A percentile compares a stretch with the other conserved stretches of the same genome.
Evolutionary conservation across 192 early-diverging fungal genomes (phyloP).

Genomic region (Coemansia reversa): DNA sequence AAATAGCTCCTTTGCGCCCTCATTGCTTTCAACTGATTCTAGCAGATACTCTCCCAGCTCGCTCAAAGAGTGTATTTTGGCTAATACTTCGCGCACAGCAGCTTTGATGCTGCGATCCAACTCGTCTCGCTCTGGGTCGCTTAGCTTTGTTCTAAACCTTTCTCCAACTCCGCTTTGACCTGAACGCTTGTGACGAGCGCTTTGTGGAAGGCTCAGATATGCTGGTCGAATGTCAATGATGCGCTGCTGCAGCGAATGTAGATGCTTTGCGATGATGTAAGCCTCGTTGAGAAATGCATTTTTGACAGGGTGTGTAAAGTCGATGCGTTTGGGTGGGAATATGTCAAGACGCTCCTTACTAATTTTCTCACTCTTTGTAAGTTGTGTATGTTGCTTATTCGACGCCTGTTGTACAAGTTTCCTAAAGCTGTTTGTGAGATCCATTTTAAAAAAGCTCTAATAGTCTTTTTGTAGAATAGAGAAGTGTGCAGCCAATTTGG

Average conservation of each 20-base stretch:
- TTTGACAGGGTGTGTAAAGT: conserved; percentile 29
- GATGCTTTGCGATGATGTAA: conserved; percentile 58
- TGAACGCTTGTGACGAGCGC: neutral
- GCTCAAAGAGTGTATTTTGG: conserved; percentile 59
- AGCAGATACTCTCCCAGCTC: conserved; percentile 52
- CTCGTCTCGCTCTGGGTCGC: conserved; percentile 66
- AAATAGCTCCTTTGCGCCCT: conserved; percentile 35
- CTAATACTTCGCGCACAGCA: conserved; percentile 58
- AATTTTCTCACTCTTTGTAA: conserved; percentile 51
- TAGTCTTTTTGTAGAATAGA: neutral
- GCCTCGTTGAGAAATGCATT: conserved; percentile 60
- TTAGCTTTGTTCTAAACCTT: conserved; percentile 33
- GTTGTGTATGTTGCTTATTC: conserved; percentile 60
- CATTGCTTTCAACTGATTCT: conserved; percentile 26
- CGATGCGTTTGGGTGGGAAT: conserved; percentile 26
- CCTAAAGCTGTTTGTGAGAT: conserved; percentile 33
- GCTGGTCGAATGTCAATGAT: conserved; percentile 56
- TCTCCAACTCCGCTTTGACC: neutral
- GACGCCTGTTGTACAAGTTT: conserved; percentile 50
- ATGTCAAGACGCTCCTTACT: conserved; percentile 25
- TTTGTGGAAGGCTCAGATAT: conserved; percentile 50
- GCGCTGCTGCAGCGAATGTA: conserved; percentile 53
- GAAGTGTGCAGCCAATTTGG: conserved; percentile 3
- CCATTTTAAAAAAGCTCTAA: conserved; percentile 13
- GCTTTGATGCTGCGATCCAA: conserved; percentile 65